Base-by-base conservation (phyloP, 179 eudicot species). In the Heliamphora pulchella region DNA sequence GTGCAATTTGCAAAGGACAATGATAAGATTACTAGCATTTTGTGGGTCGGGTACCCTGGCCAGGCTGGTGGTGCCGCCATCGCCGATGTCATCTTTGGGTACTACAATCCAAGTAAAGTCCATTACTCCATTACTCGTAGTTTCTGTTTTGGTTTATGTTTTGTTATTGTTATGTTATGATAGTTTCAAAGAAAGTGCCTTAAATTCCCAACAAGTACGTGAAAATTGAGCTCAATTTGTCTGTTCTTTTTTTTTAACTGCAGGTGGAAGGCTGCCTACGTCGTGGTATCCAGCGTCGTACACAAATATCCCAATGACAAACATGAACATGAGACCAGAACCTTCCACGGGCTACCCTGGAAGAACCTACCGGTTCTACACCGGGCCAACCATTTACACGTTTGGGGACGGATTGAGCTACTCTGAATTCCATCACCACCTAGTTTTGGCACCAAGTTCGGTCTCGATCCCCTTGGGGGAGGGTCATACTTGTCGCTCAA, bases 11-110 rank as follows among this genome's bases (percentile, higher is more conserved):
- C 90, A 1, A 87, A 87, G 63, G 87, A 86, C 17, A 63, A 79
- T 78, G 77, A 81, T 1, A 86, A 86, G 48, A 80, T 89, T 2
- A 83, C 85, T 0, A 89, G 91, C 83, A 91, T 91, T 68, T 54
- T 91, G 8, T 91, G 96, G 96, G 91, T 89, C 58, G 96, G 96
- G 63, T 91, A 84, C 82, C 96, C 96, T 8, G 96, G 96, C 44
- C 87, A 91, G 86, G 92, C 88, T 50, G 96, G 96, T 59, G 96
- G 96, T n/a, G 90, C 88, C 57, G 96, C 96, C 50, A 66, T 91
- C 4, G 96, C 93, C 0, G 90, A 91, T 81, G 83, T 90, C 2
- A 75, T 91, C 9, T 90, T 91, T 71, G 96, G 96, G 14, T 59
- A 68, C 44, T 80, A 81, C 74, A 90, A 91, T 86, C 96, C 96